Percentiles rank a stretch among this genome's conserved stretches.
phyloP scores from a whole-genome alignment of 2,329 filamentous ascomycete species.

The Fusarium globosum region DNA sequence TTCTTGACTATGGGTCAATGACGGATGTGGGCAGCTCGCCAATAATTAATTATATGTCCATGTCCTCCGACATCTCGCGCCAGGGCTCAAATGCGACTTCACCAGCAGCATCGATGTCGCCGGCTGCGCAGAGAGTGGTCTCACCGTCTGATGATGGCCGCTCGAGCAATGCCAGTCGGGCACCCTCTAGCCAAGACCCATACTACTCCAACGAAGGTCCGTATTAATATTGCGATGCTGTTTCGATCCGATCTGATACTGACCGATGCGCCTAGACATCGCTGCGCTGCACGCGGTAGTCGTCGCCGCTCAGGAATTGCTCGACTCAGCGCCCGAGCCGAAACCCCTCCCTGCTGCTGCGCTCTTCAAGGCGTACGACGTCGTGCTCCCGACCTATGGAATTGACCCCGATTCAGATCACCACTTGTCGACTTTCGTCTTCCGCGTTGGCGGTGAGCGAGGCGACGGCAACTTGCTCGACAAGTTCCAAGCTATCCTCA shows the following conservation, averaged over 20 bases:
- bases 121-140: conserved; percentile 34
- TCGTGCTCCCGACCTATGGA: conserved; percentile 76
- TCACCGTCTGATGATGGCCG: conserved; percentile 45
- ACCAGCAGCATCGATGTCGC: conserved; percentile 46
- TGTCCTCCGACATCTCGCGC: conserved; percentile 33
- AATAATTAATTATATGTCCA: conserved; percentile 44
- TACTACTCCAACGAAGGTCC: conserved; percentile 72
- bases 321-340: conserved; percentile 65
- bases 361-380: conserved; percentile 84
- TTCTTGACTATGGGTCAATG: conserved; percentile 51
- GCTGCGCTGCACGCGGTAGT: conserved; percentile 82
- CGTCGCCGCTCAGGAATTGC: conserved; percentile 73
- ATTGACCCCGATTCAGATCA: conserved; percentile 79
- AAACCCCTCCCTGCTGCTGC: conserved; percentile 78
- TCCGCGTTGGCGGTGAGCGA: conserved; percentile 77
- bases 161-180: conserved; percentile 44
- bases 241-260: conserved; percentile 6
- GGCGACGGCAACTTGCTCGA: conserved; percentile 69
- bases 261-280: conserved; percentile 73
- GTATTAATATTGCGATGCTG: conserved; percentile 2
- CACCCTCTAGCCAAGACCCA: conserved; percentile 47
- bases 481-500: conserved; percentile 76
- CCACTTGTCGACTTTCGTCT: conserved; percentile 80
- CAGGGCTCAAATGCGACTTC: conserved; percentile 38
- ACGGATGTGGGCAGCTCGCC: conserved; percentile 44